Base-by-base conservation (phyloP, 176 grass and related monocot species). In the Rhipidocladum racemiflorum region DNA sequence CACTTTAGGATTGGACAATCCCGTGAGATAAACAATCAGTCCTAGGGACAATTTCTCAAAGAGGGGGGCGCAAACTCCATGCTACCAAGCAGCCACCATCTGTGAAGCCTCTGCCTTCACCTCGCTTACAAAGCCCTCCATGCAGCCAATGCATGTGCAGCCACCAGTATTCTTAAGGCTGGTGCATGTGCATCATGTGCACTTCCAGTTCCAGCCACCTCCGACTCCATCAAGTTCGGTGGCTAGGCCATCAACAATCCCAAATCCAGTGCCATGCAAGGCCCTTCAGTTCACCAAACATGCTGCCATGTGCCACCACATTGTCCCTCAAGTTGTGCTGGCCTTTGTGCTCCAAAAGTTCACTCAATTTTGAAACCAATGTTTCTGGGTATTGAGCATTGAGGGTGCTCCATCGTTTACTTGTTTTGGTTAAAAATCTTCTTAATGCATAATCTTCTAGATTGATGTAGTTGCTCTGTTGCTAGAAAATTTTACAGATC, bases 401-500 rank as follows among this genome's bases (percentile, higher is more conserved):
- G 10, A 60, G 34, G 55, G 30, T 23, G 50, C 50, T 75, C 50
- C 30, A 56, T 20, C 50, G 5, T 72, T 73, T 32, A 32, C 35
- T 42, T 76, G 2, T 38, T 75, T 75, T 76, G 14, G 34, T 60
- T 23, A 76, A 42, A 59, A 23, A 25, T 1, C 10, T 4, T 25
- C 12, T 57, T 24, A n/a, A 59, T 76, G 73, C 73, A 43, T 42
- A 76, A 59, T 60, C 73, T 76, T 57, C 55, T 59, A 55, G 24
- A n/a, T 21, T 59, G 21, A 40, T 25, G n/a, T 42, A 75, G 35
- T 40, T 59, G 21, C 13, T 40, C 72, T 39, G 32, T 53, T 39
- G 50, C 51, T 40, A 57, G 20, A 57, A 59, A 75, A 25, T 73
- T 27, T 49, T 32, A 72, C 51, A 72, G 70, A 72, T 72, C 48